Percentiles rank a stretch among this genome's conserved stretches.
Conservation (phyloP, 768 basidiomycete species). For the Multifurca ochricompacta region DNA sequence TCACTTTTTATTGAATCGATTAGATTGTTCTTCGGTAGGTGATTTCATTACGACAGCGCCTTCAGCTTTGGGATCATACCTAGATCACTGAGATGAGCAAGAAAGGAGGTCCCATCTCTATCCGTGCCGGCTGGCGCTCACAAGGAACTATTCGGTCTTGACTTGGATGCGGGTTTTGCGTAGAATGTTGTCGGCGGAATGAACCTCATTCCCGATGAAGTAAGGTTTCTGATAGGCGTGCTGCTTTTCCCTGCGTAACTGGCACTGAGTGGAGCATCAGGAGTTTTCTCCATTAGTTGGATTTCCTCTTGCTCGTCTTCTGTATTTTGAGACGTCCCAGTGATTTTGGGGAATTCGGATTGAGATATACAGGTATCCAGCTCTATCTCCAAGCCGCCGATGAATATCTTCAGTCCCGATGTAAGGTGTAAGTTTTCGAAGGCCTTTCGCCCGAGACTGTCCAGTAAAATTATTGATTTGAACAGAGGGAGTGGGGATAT, state of each 20-base stretch:
- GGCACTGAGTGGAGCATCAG: conserved; percentile 6
- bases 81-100: conserved; percentile 24
- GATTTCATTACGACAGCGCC: conserved; percentile 83
- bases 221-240: conserved; percentile 20
- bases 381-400: conserved; percentile 56
- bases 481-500: neutral
- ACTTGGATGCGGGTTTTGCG: conserved; percentile 30
- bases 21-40: conserved; percentile 60
- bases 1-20: conserved; percentile 68
- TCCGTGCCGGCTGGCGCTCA: conserved; percentile 29
- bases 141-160: conserved; percentile 34
- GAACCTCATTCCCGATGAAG: conserved; percentile 29
- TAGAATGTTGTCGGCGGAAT: conserved; percentile 60
- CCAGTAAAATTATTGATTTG: neutral
- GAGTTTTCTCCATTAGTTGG: conserved; percentile 12
- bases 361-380: conserved; percentile 44
- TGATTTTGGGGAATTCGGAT: conserved; percentile 44
- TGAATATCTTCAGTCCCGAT: conserved; percentile 38
- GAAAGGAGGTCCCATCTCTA: neutral
- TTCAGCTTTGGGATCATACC: conserved; percentile 69
- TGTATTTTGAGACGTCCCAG: conserved; percentile 27
- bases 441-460: conserved; percentile 51
- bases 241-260: neutral
- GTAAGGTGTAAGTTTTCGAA: conserved; percentile 50
- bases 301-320: conserved; percentile 24